Percentiles rank a stretch among this genome's conserved stretches.
Conservation (phyloP, 2,329 filamentous ascomycete species). For the Atkinsonella hypoxylon region DNA sequence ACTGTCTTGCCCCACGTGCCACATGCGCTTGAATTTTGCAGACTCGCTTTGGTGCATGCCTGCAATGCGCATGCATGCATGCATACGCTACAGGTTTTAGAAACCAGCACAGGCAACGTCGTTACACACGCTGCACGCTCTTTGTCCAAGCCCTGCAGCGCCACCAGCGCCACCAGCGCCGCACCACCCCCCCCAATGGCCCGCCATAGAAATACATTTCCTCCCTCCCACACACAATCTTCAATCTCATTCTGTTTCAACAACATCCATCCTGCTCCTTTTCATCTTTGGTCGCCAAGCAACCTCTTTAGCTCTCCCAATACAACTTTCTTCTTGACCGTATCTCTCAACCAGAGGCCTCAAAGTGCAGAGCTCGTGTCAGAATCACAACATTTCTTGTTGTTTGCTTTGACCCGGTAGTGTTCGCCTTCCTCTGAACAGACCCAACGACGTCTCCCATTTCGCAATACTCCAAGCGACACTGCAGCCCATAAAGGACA, state of each 20-base stretch:
- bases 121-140: background rate
- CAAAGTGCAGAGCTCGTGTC: background rate
- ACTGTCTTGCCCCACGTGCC: conserved; percentile 6
- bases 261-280: background rate
- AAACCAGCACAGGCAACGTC: too few relatives aligned
- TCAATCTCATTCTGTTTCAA: background rate
- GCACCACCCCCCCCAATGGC: conserved; percentile 4
- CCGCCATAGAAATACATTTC: conserved; percentile 10
- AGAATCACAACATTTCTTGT: background rate
- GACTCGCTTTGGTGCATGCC: background rate
- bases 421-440: background rate
- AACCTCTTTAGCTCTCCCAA: background rate
- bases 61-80: background rate
- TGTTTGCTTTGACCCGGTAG: background rate
- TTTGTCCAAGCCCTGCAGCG: background rate
- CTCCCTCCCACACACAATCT: background rate
- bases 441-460: background rate
- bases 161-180: background rate
- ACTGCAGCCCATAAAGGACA: background rate
- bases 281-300: background rate
- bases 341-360: background rate
- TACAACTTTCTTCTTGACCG: background rate
- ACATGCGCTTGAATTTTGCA: conserved; percentile 5
- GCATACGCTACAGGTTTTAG: background rate
- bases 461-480: background rate